phyloP scores from a whole-genome alignment of 352 stramenopile species.

The Phytophthora idaei region DNA sequence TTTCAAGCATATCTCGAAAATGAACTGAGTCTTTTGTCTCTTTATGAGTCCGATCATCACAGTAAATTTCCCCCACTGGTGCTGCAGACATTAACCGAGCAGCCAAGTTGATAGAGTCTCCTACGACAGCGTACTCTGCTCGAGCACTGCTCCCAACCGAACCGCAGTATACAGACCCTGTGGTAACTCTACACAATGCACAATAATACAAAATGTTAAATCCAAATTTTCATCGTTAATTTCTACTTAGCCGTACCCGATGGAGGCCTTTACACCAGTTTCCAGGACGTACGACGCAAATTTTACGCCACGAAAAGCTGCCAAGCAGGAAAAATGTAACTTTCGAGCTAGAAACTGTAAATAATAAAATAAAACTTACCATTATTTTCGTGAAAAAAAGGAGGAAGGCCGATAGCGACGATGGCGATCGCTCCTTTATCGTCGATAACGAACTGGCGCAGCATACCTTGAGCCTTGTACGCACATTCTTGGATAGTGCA shows the following conservation, averaged over 20 bases:
- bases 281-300: constrained; percentile 67
- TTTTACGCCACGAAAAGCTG: constrained; percentile 53
- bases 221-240: too few species aligned
- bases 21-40: constrained; percentile 62
- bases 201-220: too few species aligned
- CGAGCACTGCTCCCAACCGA: constrained; percentile 72
- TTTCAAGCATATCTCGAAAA: constrained; percentile 52
- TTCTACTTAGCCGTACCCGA: constrained; percentile 46
- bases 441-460: constrained; percentile 89
- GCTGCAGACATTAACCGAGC: constrained; percentile 79
- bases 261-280: constrained; percentile 66
- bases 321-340: background rate
- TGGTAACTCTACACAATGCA: constrained; percentile 52
- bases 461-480: constrained; percentile 79
- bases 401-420: constrained; percentile 73
- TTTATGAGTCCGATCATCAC: constrained; percentile 67
- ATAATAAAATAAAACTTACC: constrained; percentile 28
- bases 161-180: constrained; percentile 74
- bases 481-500: constrained; percentile 76
- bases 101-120: constrained; percentile 85
- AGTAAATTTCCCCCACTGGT: constrained; percentile 64
- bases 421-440: constrained; percentile 87
- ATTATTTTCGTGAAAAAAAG: constrained; percentile 90
- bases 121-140: constrained; percentile 84
- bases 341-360: too few species aligned